phyloP scores from a whole-genome alignment of 768 basidiomycete genomes.

The Boletus eberwhitei region DNA sequence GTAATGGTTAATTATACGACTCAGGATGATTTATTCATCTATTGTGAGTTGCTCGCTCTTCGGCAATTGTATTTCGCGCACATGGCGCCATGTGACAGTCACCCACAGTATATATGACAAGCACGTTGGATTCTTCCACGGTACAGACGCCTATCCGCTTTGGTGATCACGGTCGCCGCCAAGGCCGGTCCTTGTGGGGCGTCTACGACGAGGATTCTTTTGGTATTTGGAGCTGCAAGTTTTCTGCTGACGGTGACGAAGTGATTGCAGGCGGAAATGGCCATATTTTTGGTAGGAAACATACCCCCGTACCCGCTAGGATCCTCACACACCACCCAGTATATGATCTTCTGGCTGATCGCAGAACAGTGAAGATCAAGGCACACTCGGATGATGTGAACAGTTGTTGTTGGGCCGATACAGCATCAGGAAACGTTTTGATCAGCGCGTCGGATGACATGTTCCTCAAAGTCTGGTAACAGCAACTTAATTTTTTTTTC shows the following conservation, averaged over 20 bases:
- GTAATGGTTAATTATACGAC: conserved; percentile 1
- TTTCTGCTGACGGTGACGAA: conserved; percentile 95
- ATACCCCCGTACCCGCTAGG: background rate
- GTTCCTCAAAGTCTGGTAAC: conserved; percentile 92
- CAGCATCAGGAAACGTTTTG: conserved; percentile 87
- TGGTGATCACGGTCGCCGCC: conserved; percentile 43
- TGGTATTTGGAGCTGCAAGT: conserved; percentile 91
- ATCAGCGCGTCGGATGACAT: conserved; percentile 95
- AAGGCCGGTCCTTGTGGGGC: conserved; percentile 32
- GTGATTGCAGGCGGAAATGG: conserved; percentile 90
- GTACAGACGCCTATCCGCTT: conserved; percentile 63
- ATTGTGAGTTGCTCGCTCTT: conserved; percentile 46
- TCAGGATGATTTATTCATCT: conserved; percentile 88
- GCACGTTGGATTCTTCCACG: conserved; percentile 58
- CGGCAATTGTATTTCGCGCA: background rate
- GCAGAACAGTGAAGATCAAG: conserved; percentile 76
- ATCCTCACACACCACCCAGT: conserved; percentile 44
- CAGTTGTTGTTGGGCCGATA: conserved; percentile 94
- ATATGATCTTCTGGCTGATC: conserved; percentile 83
- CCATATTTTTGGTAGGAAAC: conserved; percentile 61
- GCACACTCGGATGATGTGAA: conserved; percentile 93
- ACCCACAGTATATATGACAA: conserved; percentile 72
- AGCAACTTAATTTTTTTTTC: conserved; percentile 13
- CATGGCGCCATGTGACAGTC: conserved; percentile 42
- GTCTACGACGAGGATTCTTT: conserved; percentile 44